Evolutionary conservation across 2,329 filamentous ascomycete species (phyloP), one percentile per base, ranked within the genome.

Genomic region (Colletotrichum godetiae): DNA sequence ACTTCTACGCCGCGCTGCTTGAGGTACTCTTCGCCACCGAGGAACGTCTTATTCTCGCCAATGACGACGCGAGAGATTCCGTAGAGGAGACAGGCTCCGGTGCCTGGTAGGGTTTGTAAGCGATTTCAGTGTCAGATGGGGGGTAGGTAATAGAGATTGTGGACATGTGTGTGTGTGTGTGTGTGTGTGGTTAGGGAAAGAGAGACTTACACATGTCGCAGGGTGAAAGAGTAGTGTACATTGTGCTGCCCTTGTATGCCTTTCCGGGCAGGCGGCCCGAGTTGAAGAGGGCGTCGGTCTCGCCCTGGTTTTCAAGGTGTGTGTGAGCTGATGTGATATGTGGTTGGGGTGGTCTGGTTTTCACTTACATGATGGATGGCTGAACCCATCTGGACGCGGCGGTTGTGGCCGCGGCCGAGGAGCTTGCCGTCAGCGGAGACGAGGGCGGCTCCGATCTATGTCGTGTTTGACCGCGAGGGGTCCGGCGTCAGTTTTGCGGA

Each of bases 151-250:
- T 29, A 29, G 27, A 29, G 27, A 29, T 4, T 29, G 27, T 29
- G 27, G 5, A 29, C 27, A 5, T 29, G 27, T 29, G 27, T 29
- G 31, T n/a, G 46, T 46, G 29, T 29, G 27, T 29, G 27, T 29
- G 31, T n/a, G 46, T 46, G 29, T n/a, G n/a, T 27, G 58, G 6
- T 46, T 13, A 29, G 27, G 27, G 27, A 3, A 4, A 42, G 5
- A 29, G 22, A 13, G 3, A 37, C 72, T 74, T 37, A 74, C 92
- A 95, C 93, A 95, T 95, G 79, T 94, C 92, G 81, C 93, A 95
- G 0, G 93, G 93, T 3, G 92, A 94, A 7, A 95, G 85, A 0
- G 93, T 95, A 3, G 93, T 95, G 83, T 94, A 95, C 92, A 95
- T 95, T n/a, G 93, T 95, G 46, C 92, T 89, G 53, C 72, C 76